Conservation (phyloP, 164 flowering plant genomes). For the Litsea cubeba region DNA sequence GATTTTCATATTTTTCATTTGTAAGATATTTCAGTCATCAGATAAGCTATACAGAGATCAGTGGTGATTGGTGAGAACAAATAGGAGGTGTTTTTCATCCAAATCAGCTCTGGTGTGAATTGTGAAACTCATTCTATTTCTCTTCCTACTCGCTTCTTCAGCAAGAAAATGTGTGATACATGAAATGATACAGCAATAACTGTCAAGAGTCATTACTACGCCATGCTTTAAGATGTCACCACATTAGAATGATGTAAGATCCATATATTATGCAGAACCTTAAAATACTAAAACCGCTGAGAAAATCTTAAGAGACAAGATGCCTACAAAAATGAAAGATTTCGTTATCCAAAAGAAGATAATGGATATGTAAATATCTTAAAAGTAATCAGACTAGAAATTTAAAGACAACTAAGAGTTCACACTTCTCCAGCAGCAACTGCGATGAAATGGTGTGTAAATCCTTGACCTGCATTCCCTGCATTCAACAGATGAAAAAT, state of each 20-base stretch:
- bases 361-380: not conserved
- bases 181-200: no score
- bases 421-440: conserved; percentile 65
- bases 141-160: not conserved
- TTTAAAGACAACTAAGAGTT: not conserved
- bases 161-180: not conserved
- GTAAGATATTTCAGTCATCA: no score
- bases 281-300: no score
- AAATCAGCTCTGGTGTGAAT: not conserved
- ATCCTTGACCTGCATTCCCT: conserved; percentile 63
- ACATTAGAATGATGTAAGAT: no score
- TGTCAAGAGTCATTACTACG: not conserved
- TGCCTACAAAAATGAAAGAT: not conserved
- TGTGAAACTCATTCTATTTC: not conserved
- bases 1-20: no score
- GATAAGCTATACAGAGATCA: no score
- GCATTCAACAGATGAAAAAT: conserved; percentile 21
- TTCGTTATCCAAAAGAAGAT: not conserved
- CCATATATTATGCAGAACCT: no score
- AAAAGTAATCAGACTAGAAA: not conserved
- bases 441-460: conserved; percentile 54
- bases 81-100: not conserved
- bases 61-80: not conserved
- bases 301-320: no score
- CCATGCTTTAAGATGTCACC: not conserved